phyloP scores from a whole-genome alignment of 179 eudicot species.

The Sideroxylon spinosum region DNA sequence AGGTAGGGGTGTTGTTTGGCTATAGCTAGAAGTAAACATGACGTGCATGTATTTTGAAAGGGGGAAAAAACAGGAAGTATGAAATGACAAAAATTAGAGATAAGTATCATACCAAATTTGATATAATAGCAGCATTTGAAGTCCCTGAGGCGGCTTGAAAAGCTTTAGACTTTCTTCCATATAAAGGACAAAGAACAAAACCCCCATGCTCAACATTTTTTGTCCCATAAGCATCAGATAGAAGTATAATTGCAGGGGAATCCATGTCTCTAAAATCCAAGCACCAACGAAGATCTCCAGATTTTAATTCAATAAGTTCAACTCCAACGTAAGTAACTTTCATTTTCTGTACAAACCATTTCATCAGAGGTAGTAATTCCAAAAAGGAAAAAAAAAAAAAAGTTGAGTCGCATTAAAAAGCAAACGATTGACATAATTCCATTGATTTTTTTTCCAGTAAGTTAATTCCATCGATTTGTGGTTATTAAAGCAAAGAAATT shows the following conservation, averaged over 20 bases:
- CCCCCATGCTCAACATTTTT: slow-evolving; percentile 72
- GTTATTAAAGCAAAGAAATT: not conserved
- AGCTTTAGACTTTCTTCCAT: slow-evolving; percentile 99
- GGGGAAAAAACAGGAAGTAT: not conserved
- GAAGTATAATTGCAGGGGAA: slow-evolving; percentile 78
- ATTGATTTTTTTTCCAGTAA: too few relatives aligned
- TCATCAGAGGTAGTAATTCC: not conserved
- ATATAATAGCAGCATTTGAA: slow-evolving; percentile 63
- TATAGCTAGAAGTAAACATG: not conserved
- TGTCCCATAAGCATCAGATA: slow-evolving; percentile 76
- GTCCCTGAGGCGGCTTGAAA: slow-evolving; percentile 90
- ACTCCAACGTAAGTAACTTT: slow-evolving; percentile 81
- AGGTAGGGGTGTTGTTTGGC: not conserved
- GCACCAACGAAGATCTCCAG: slow-evolving; percentile 96
- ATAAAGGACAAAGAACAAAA: slow-evolving; percentile 84
- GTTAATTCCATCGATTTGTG: not conserved
- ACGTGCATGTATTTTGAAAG: too few relatives aligned
- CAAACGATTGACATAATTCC: not conserved
- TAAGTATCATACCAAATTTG: slow-evolving; percentile 56
- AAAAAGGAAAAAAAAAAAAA: not conserved
- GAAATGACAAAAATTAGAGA: slow-evolving; percentile 17
- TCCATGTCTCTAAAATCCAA: slow-evolving; percentile 96
- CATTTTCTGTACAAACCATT: slow-evolving; percentile 60
- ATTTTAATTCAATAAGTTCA: slow-evolving; percentile 74
- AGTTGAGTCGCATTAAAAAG: not conserved